Evolutionary conservation across 768 basidiomycete genomes (phyloP), one percentile per base, ranked within the genome.

Genomic region (Tylopilus sp.): DNA sequence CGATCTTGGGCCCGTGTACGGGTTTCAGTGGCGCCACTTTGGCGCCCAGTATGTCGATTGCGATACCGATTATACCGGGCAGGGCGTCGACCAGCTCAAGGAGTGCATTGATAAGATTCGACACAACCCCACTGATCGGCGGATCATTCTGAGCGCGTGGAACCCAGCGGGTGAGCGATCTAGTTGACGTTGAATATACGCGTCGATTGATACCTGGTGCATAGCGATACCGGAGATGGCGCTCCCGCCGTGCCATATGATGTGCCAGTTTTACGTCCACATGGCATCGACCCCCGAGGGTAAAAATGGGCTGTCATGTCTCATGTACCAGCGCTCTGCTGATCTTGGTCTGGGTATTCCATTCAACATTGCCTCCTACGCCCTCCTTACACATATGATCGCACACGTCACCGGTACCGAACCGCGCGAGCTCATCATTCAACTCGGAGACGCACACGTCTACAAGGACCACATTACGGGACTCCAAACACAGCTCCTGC

Each of bases 331-430:
- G 65, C 90, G 97, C 42, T 98, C 95, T 12, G 95, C 95, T 17
- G 95, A 99, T 67, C 81, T 98, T 8, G 95, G 95, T 1, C 89
- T 99, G 35, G 95, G 95, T 3, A 91, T 99, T 44, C 95, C 95
- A 0, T 99, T 99, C 81, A 99, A 99, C 71, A 98, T 99, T 70
- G 97, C 95, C 12, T 98, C 97, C 0, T 99, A 98, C 69, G 90
- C 97, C 6, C 81, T 99, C 20, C 82, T 99, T 48, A 97, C 95
- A 0, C 94, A 98, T 70, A 94, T 99, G 91, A 82, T 99, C 57
- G 95, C 95, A n/a, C 85, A 82, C 22, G 83, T 97, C 51, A 98
- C 95, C 12, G 77, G 79, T 40, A 94, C 91, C 4, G 82, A 85
- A 28, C 81, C 97, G 1, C 85, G 88, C 67, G 95, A 97, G 67